These are phyloP conservation scores for Nevesoporus exiguus DNA, from an alignment of 768 basidiomycete species.

Conservation along the genomic window DNA sequence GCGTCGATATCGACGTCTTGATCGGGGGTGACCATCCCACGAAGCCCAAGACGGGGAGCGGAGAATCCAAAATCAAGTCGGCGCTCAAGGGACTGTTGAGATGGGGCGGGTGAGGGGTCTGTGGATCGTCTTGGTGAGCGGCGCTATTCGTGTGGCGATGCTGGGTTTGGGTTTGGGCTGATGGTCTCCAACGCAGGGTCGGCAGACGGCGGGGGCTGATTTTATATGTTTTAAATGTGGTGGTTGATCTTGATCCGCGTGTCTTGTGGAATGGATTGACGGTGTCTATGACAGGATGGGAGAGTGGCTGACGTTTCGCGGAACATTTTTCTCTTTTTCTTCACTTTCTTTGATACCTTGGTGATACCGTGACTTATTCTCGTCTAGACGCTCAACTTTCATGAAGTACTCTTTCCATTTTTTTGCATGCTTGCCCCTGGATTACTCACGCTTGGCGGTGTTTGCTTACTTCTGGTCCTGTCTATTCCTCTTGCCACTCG, in stretches of 20 bases:
- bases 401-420: background rate
- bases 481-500: background rate
- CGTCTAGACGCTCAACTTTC: background rate
- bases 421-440: background rate
- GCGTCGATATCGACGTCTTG: background rate
- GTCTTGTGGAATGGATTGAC: background rate
- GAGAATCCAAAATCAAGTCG: conserved; percentile 16
- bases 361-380: conserved; percentile 5
- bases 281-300: background rate
- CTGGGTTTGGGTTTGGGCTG: background rate
- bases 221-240: background rate
- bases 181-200: background rate
- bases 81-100: conserved; percentile 18
- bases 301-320: background rate
- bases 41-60: background rate
- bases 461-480: background rate
- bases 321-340: background rate
- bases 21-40: background rate
- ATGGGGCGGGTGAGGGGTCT: conserved; percentile 3
- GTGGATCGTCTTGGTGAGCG: conserved; percentile 2
- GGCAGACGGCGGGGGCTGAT: background rate
- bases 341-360: background rate
- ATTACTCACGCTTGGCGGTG: background rate
- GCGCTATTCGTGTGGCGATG: background rate
- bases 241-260: background rate